phyloP scores from a whole-genome alignment of 345 rosid genomes.

The Murraya paniculata region DNA sequence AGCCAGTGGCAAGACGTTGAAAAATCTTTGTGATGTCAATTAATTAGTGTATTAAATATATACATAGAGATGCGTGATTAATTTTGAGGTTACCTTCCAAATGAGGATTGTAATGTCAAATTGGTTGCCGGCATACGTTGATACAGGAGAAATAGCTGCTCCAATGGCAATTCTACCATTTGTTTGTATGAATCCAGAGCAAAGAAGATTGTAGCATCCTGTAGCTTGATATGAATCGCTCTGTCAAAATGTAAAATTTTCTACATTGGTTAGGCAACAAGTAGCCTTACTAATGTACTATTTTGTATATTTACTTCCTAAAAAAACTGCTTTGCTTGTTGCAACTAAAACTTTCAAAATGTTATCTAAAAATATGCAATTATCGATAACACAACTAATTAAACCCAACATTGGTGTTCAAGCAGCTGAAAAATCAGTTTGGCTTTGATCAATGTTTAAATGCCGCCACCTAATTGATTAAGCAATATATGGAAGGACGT shows the following conservation, averaged over 20 bases:
- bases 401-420: too few species aligned
- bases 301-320: too few species aligned
- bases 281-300: not conserved
- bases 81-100: constrained; percentile 68
- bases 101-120: constrained; percentile 87
- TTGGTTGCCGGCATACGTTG: constrained; percentile 56
- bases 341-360: too few species aligned
- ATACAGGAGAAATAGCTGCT: constrained; percentile 97
- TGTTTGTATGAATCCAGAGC: constrained; percentile 95
- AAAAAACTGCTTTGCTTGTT: too few species aligned
- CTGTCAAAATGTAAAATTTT: constrained; percentile 27
- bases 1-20: too few species aligned
- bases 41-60: too few species aligned
- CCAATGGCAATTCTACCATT: constrained; percentile 93
- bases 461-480: not conserved
- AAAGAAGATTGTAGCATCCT: constrained; percentile 94
- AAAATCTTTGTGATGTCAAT: too few species aligned
- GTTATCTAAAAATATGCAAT: too few species aligned
- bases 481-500: not conserved
- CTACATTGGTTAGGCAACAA: not conserved
- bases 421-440: too few species aligned
- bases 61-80: too few species aligned
- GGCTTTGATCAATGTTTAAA: not conserved
- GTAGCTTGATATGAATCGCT: constrained; percentile 97
- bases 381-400: too few species aligned